Base-by-base conservation (phyloP, 345 rosid species). In the Bretschneidera sinensis region DNA sequence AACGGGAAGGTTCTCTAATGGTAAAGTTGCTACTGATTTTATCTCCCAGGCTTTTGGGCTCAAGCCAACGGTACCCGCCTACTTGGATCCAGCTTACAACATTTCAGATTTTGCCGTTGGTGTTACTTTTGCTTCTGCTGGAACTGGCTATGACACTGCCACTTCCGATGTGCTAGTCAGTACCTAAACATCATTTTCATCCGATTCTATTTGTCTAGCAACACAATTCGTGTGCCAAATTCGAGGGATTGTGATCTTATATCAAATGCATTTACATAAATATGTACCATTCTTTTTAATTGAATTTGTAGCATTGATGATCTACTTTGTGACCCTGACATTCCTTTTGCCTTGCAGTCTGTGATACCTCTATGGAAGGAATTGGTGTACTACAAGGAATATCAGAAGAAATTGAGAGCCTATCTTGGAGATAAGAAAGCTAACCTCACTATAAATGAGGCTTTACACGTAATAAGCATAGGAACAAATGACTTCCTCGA, bases 401-500 rank as follows among this genome's bases (percentile, higher is more conserved):
- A 70, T 45, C 89, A 83, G 71, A 74, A 64, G 69, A 68, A 62
- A 22, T 74, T 83, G 25, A 72, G 58, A 65, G 68, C 75, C 55
- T 54, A 76, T 59, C 71, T 76, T 35, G 88, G 88, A 51, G 73
- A 60, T 9, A 28, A 47, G 11, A 48, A 50, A 60, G 84, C 79
- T 5, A 43, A 58, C 59, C 63, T 68, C 17, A 71, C 52, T 20
- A 72, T 83, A 53, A 55, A 24, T 19, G 52, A 75, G 21, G 71
- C 89, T 13, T 47, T 83, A 14, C 62, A 81, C 77, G 50, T 83
- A 28, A 81, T 77, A 72, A 83, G 89, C 74, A 4, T 59, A 0
- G 88, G 88, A 20, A 83, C 88, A 9, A 83, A 83, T 60, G 85
- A 83, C 59, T 83, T 83, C 69, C 79, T 83, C 7, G 89, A 83